These are phyloP conservation scores for Podaxis sp. DNA, from an alignment of 768 basidiomycete species.

Conservation along the genomic window DNA sequence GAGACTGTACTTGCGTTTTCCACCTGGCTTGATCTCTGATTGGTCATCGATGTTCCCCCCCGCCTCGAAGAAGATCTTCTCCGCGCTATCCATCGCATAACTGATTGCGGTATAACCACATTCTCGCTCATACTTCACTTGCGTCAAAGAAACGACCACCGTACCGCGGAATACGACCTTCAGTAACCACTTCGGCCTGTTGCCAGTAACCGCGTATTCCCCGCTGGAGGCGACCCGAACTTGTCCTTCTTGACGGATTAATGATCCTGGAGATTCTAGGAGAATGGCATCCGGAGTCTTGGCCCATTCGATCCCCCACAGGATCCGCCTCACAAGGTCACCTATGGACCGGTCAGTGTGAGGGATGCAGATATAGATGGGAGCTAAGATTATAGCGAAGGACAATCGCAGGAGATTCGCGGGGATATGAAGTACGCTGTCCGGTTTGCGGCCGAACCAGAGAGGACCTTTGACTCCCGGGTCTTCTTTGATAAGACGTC, in stretches of 20 bases:
- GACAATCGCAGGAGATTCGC: constrained; percentile 2
- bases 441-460: constrained; percentile 6
- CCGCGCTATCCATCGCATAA: constrained; percentile 7
- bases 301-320: constrained; percentile 11
- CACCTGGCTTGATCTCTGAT: neutral
- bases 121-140: neutral
- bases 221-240: neutral
- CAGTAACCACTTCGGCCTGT: constrained; percentile 5
- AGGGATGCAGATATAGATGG: neutral
- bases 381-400: neutral
- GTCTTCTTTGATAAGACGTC: constrained; percentile 7
- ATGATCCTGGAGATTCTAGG: neutral
- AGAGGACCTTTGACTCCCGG: constrained; percentile 9
- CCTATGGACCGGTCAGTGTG: neutral
- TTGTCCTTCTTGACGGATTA: neutral
- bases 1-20: constrained; percentile 4
- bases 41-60: neutral
- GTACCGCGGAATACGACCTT: neutral
- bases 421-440: neutral
- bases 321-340: neutral
- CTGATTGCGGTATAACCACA: constrained; percentile 7
- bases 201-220: constrained; percentile 5
- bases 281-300: constrained; percentile 8
- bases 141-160: neutral
- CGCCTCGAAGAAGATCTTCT: neutral